These are phyloP conservation scores for Xylariaceae sp. DNA, from an alignment of 2,329 filamentous ascomycete species.

Conservation along the genomic window DNA sequence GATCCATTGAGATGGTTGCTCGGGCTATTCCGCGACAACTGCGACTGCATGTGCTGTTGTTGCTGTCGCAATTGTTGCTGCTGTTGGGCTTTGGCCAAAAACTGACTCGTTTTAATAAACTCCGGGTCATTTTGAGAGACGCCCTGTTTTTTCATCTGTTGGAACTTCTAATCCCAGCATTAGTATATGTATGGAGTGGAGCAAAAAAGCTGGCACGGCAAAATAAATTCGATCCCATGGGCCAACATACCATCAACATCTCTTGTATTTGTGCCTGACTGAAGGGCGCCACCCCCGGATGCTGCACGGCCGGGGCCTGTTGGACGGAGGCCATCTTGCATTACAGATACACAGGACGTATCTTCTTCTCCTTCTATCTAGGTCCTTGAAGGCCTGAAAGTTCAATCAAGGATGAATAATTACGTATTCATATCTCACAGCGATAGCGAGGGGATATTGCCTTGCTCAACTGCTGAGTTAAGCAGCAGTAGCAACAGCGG, in stretches of 20 bases:
- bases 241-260: conserved; percentile 52
- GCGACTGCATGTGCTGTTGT: conserved; percentile 48
- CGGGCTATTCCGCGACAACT: conserved; percentile 45
- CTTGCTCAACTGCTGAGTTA: conserved; percentile 3
- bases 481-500: conserved; percentile 4
- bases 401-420: conserved; percentile 21
- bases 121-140: conserved; percentile 80
- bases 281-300: conserved; percentile 57
- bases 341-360: conserved; percentile 12
- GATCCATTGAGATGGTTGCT: conserved; percentile 53
- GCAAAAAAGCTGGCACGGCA: background rate
- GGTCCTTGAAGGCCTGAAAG: conserved; percentile 20
- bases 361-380: conserved; percentile 9
- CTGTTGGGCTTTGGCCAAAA: conserved; percentile 67
- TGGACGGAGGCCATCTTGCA: conserved; percentile 75
- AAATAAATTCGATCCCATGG: background rate
- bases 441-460: conserved; percentile 17
- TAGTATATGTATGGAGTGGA: background rate
- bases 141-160: conserved; percentile 81
- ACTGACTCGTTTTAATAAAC: conserved; percentile 73
- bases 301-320: conserved; percentile 61
- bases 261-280: conserved; percentile 76
- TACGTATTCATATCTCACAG: conserved; percentile 29
- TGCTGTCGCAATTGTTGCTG: conserved; percentile 55
- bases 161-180: conserved; percentile 63